Evolutionary conservation across 164 flowering plant species (phyloP), one percentile per base, ranked within the genome.

Genomic region (Vitis riparia): DNA sequence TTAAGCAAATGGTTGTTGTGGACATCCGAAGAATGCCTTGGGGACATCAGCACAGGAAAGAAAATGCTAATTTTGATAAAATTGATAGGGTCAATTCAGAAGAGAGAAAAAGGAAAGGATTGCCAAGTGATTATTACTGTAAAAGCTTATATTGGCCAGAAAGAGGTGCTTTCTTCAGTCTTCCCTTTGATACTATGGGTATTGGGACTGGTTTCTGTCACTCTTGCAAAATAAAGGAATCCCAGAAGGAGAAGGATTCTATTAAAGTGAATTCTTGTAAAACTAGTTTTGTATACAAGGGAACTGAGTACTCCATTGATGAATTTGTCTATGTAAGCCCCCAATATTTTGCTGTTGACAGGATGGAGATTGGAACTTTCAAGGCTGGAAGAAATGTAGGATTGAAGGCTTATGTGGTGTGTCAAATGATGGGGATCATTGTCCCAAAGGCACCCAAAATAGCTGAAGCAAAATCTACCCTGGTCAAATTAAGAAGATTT

Each of bases 341-440:
- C 32, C 69, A 78, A 61, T 69, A 80, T 48, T 79, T 95, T 73
- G 62, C 69, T n/a, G 76, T 30, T 27, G 84, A 78, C 11, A 66
- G 44, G 19, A 73, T 16, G 58, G 92, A 74, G 27, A 59, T 23
- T 58, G 91, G 69, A 73, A 84, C 78, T 15, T 86, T 81, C 75
- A 95, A 93, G 74, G 78, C 87, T 59, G 97, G 99, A 50, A 88
- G 93, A 76, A 93, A 90, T 85, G 88, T 91, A 16, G 98, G 97
- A 14, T 68, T 93, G 77, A 88, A 79, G 70, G 85, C 99, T 50
- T 93, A 85, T 87, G 91, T 81, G 60, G 83, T 93, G 19, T 91
- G 98, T 75, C 93, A 91, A 30, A 55, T 95, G 72, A 68, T 93
- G 66, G 93, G 85, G 62, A 79, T 93, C 67, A 69, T 65, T 30